Evolutionary conservation across 2,329 filamentous ascomycete genomes (phyloP), one percentile per base, ranked within the genome.

Genomic region (Penicillium psychrosexuale): DNA sequence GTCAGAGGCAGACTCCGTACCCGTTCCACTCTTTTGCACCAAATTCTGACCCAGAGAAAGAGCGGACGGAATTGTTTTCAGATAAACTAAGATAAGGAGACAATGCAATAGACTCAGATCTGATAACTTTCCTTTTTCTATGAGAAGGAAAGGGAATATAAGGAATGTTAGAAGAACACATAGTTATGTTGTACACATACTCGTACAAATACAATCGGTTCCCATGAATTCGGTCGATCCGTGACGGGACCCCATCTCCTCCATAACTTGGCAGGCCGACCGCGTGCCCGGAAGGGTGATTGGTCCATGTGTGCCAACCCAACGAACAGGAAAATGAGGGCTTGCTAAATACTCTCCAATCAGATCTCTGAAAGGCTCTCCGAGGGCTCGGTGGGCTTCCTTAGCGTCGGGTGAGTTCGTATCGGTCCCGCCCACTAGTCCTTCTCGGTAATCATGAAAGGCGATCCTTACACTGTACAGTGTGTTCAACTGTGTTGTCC

Each of bases 261-360:
- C 48, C 50, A 42, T 54, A 40, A 34, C 46, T 56, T 54, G 57
- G 53, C 59, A 61, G 49, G 33, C 36, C 47, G 40, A 47, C 50
- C 46, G 38, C 30, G 42, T 37, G 34, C 51, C 38, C 51, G 38
- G 55, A 17, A 19, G 11, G 4, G 8, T 44, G 30, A 60, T 60
- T 59, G 55, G 52, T 27, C 19, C 27, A 48, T 19, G 33, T 47
- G 22, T 27, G 36, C 36, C 36, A 31, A 39, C 47, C 56, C 46
- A 55, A 57, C 50, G 38, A 54, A 15, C 57, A 30, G 54, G 42
- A 40, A 62, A 61, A 61, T 61, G 58, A 61, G 36, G 24, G 27
- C 45, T 7, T 37, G 11, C 42, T 8, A 33, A 36, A 42, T 19
- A n/a, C 13, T n/a, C 34, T 9, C 61, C 61, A 63, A 63, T 63